Evolutionary conservation across 1,284 basidiomycete species (phyloP), one percentile per base, ranked within the genome.

Genomic region (Quambalaria eucalypti): DNA sequence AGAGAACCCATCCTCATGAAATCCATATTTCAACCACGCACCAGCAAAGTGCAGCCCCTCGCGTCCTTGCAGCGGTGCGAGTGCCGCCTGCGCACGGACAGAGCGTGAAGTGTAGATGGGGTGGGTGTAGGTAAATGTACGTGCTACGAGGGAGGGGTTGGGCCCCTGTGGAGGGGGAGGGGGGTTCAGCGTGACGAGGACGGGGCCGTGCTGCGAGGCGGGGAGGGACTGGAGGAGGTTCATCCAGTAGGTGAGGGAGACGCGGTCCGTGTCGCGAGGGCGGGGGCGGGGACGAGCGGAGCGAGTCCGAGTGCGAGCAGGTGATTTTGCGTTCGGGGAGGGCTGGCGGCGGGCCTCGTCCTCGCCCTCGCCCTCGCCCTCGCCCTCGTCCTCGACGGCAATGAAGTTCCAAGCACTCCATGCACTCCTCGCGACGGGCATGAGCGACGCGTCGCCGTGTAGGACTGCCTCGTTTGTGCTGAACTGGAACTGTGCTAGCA

Each of bases 1-100:
- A 0, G 85, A 81, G 76, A 88, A 88, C 2, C 86, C 87, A 66
- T 89, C 87, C 76, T 88, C 86, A 76, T 89, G 87, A 78, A 87
- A 74, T 6, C 76, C 87, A 65, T 87, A 88, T 53, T 83, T 82
- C 46, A 84, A 81, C 80, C 86, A 90, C 5, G 87, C 88, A n/a
- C 87, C 86, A 1, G 83, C 85, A 69, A 82, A 90, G 16, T 82
- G 81, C 55, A 88, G 81, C 1, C 82, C 81, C 1, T 54, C 25
- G 21, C 71, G 80, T 64, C 83, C 82, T 75, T 89, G 87, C 50
- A 88, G 86, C 23, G 66, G 68, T 28, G 65, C 62, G 66, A 88
- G 81, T 33, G 79, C 74, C 3, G 69, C 64, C 65, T 87, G 86
- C 0, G 83, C 82, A n/a, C 69, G 71, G 16, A 87, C 79, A 25